Evolutionary conservation across 495 filamentous ascomycete species (phyloP).

Genomic region (Lophium mytilinum): DNA sequence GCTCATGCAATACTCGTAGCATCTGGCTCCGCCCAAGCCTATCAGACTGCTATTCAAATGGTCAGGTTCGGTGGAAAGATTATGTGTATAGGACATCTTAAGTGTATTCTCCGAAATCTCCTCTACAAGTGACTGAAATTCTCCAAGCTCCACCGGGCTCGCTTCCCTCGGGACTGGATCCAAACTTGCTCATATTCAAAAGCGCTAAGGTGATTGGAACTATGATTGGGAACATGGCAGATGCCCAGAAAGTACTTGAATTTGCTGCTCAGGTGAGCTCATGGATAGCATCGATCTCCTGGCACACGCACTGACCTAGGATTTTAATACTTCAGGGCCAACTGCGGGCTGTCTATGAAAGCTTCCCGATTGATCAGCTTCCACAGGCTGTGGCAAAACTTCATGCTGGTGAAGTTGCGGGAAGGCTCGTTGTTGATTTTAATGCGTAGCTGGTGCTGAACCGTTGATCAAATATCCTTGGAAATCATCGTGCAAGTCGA

Average conservation of each 20-base stretch:
- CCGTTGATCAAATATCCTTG: too few relatives aligned
- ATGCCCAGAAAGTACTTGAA: conserved; percentile 22
- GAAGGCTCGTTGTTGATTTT: conserved; percentile 45
- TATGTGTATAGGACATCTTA: conserved; percentile 26
- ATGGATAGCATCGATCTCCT: too few relatives aligned
- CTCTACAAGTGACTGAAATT: too few relatives aligned
- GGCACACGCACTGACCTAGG: too few relatives aligned
- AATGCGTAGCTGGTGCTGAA: conserved; percentile 27
- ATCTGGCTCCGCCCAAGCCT: conserved; percentile 12
- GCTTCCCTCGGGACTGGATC: conserved; percentile 21
- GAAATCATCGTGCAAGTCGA: too few relatives aligned
- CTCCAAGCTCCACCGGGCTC: conserved; percentile 2
- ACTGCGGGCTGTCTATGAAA: conserved; percentile 21
- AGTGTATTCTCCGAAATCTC: too few relatives aligned
- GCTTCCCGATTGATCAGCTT: conserved; percentile 24
- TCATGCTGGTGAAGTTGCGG: conserved; percentile 39
- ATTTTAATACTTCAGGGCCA: conserved; percentile 7
- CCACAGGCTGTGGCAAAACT: conserved; percentile 33
- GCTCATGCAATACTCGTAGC: conserved; percentile 28
- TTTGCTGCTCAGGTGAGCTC: conserved; percentile 6
- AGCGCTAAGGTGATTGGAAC: conserved; percentile 21
- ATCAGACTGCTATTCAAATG: conserved; percentile 2
- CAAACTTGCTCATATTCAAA: conserved; percentile 18
- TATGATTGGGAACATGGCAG: conserved; percentile 22
- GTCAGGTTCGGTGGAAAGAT: conserved; percentile 14